Evolutionary conservation across 139 green algal genomes (phyloP), one percentile per base, ranked within the genome.

Genomic region (Deuterostichococcus epilithicus): DNA sequence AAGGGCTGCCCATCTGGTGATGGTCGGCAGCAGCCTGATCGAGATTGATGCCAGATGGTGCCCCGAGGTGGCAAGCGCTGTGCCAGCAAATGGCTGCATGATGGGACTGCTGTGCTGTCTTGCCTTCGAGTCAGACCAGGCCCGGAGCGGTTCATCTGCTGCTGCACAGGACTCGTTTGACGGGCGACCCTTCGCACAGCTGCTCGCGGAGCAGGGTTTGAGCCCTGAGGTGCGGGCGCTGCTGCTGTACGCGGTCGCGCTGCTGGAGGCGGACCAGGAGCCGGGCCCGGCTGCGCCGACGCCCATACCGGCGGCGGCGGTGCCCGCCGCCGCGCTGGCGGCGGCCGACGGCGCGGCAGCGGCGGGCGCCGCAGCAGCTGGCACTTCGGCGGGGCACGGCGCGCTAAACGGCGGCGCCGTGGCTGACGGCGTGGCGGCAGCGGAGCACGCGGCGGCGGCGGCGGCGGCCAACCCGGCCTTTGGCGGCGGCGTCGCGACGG

Each of bases 201-300:
- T 87, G 66, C 73, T 91, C 36, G 71, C 75, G 32, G 28, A 76
- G 60, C 34, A 87, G 74, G 74, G 83, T 42, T 79, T 94, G 33
- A 59, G 82, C 8, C 30, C 30, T 23, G 39, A 80, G 28, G 86
- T 95, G 80, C 84, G 82, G 35, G 76, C 88, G 26, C 60, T 86
- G 8, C 75, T 95, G 32, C 44, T 91, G 77, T 83, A 94, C 78
- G 90, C 85, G 59, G 84, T 95, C 18, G 85, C 89, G 18, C 80
- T 92, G 79, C 66, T 68, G 10, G 75, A 86, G 35, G 34, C 69
- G 32, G 73, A 72, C 42, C 76, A 77, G 66, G 68, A 35, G 33
- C 38, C n/a, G 20, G 42, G 42, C 8, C 42, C 42, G 13, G 42
- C 42, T 13, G 28, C 18, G 18, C 20, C 52, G 52, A 63, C 52